Conservation (phyloP, 331 rosid genomes). For the Prunus yedoensis region DNA sequence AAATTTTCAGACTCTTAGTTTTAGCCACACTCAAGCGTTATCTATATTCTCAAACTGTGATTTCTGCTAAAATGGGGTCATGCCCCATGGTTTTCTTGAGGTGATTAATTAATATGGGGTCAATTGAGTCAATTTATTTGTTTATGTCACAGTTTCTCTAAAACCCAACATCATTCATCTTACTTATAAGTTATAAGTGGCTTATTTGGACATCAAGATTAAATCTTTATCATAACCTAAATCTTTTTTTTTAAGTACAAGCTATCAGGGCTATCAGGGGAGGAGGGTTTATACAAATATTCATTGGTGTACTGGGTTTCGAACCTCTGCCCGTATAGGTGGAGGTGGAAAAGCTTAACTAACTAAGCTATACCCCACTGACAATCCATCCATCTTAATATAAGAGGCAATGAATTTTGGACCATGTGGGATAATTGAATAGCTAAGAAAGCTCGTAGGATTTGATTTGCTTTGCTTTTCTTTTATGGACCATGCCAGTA, state of each 20-base stretch:
- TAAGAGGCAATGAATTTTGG: not conserved
- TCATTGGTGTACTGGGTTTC: too few relatives aligned
- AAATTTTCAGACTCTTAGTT: not conserved
- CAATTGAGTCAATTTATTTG: conserved; percentile 4
- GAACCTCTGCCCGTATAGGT: rapidly evolving
- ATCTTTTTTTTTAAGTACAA: too few relatives aligned
- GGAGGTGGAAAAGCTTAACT: rapidly evolving
- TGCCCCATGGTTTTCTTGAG: not conserved
- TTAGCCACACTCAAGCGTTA: too few relatives aligned
- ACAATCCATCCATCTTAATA: not conserved
- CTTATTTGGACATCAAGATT: conserved; percentile 3
- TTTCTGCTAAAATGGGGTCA: not conserved
- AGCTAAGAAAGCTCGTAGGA: not conserved
- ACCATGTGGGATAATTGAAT: not conserved
- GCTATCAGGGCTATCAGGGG: too few relatives aligned
- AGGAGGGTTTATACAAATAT: too few relatives aligned
- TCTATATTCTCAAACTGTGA: too few relatives aligned
- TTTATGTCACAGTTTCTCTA: not conserved
- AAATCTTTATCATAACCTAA: not conserved
- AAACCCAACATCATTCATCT: not conserved
- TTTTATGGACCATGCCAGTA: not conserved
- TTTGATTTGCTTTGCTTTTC: not conserved
- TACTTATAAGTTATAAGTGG: not conserved
- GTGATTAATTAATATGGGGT: not conserved
- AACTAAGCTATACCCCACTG: too few relatives aligned